Conservation (phyloP, 768 basidiomycete genomes). For the Tricholoma matsutake region DNA sequence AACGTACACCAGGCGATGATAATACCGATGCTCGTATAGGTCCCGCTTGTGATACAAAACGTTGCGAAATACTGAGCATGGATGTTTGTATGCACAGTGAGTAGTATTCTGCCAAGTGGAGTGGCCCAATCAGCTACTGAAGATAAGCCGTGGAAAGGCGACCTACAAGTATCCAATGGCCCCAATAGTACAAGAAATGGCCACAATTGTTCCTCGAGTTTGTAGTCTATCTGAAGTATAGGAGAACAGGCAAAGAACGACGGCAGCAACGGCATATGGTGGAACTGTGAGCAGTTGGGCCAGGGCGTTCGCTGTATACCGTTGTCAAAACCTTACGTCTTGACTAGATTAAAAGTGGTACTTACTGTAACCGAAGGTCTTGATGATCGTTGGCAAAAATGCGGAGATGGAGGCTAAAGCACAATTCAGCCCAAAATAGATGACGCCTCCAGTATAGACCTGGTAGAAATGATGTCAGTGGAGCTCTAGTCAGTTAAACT, state of each 20-base stretch:
- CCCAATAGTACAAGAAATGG: constrained; percentile 40
- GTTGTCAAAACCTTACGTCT: constrained; percentile 6
- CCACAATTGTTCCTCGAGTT: constrained; percentile 50
- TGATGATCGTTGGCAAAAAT: constrained; percentile 81
- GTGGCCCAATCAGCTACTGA: neutral
- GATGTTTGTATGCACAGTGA: constrained; percentile 49
- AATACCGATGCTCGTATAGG: constrained; percentile 72
- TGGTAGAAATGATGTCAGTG: constrained; percentile 16
- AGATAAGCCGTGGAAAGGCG: neutral
- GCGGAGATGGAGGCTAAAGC: constrained; percentile 78
- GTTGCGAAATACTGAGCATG: constrained; percentile 75
- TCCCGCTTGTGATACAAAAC: constrained; percentile 74
- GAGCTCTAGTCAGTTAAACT: neutral
- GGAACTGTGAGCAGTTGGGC: constrained; percentile 79
- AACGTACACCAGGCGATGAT: constrained; percentile 75
- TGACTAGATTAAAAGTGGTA: constrained; percentile 4
- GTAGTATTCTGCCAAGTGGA: constrained; percentile 42
- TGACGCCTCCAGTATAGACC: constrained; percentile 65
- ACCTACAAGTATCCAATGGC: constrained; percentile 64
- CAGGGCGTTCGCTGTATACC: constrained; percentile 49
- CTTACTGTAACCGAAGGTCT: constrained; percentile 70
- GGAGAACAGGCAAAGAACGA: constrained; percentile 56
- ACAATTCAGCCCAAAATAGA: constrained; percentile 77
- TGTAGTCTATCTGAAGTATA: constrained; percentile 67
- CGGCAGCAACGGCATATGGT: constrained; percentile 70